phyloP scores from a whole-genome alignment of 2,329 filamentous ascomycete species.

The Gnomoniopsis smithogilvyi region DNA sequence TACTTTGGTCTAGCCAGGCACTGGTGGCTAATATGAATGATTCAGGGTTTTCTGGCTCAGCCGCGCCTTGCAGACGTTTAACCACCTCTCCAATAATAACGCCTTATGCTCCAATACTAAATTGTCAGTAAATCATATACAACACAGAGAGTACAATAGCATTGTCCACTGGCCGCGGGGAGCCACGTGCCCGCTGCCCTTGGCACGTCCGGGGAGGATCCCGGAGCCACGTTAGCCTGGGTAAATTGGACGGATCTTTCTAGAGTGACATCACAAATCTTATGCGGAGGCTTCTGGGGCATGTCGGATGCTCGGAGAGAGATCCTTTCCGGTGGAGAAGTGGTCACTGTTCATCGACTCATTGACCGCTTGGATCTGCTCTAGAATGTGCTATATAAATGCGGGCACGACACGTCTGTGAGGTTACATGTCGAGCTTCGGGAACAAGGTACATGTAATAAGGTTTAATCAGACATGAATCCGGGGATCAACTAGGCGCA shows the following conservation, averaged over 20 bases:
- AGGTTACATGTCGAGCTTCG: no score
- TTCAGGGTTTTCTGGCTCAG: neutral
- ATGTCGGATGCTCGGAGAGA: neutral
- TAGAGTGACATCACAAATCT: conserved; percentile 9
- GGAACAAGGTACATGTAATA: no score
- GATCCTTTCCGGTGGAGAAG: neutral
- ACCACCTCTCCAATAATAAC: neutral
- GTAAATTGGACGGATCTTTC: neutral
- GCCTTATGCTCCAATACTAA: neutral
- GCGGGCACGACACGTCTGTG: no score
- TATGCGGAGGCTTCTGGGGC: conserved; percentile 7
- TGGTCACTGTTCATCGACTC: neutral
- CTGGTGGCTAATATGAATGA: conserved; percentile 3
- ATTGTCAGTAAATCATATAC: neutral
- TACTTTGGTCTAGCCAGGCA: conserved; percentile 1
- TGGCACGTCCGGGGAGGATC: neutral
- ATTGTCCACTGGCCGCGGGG: neutral
- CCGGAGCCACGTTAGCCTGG: neutral
- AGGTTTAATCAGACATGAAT: no score
- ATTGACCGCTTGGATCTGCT: neutral
- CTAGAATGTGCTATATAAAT: no score
- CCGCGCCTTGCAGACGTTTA: neutral
- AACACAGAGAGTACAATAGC: neutral
- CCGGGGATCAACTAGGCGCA: no score
- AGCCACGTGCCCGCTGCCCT: conserved; percentile 4